Base-by-base conservation (phyloP, 2,329 filamentous ascomycete species). In the Nigrospora sphaerica region DNA sequence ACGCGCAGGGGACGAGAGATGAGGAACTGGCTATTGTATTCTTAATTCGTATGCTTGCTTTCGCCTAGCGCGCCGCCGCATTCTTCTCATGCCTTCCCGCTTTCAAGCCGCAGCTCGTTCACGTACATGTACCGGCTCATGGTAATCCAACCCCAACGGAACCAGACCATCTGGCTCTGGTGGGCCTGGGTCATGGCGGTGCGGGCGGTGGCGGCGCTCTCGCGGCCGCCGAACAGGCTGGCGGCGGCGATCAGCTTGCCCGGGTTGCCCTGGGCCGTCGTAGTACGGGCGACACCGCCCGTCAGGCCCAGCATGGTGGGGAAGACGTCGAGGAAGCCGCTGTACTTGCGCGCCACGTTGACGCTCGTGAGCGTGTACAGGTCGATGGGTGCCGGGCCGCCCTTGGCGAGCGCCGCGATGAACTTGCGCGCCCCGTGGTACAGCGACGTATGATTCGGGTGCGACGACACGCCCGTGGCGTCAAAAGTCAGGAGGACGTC, bases 91-190 rank as follows among this genome's bases (percentile, higher is more conserved):
- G 23, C 23, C 44, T 61, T 58, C 16, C 64, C 57, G 49, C 67
- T 68, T 53, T 78, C 75, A 32, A 79, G 62, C 60, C 73, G 77
- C 66, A 98, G 62, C 63, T 97, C 91, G 66, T 98, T 98, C 32
- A 97, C 78, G 47, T 90, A 78, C 93, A 98, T 97, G 68, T 97
- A 98, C 50, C 93, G 76, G 59, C 90, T 93, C 47, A 95, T 63
- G 0, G 80, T 77, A 61, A 98, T 95, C 90, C 91, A 98, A 3
- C 90, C 88, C 79, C 90, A 97, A 9, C 93, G 81, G 62, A 97
- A 98, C 93, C 93, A 98, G 34, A 88, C 81, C 93, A 98, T 98
- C 75, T 98, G 93, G 65, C 90, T 96, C 68, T 82, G 75, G 71
- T 98, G 93, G 28, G 88, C 92, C 46, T 78, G 75, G 2, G 87